A percentile compares a stretch with the other conserved stretches of the same genome.
phyloP scores from a whole-genome alignment of 306 rosid species.

The Canavalia gladiata region DNA sequence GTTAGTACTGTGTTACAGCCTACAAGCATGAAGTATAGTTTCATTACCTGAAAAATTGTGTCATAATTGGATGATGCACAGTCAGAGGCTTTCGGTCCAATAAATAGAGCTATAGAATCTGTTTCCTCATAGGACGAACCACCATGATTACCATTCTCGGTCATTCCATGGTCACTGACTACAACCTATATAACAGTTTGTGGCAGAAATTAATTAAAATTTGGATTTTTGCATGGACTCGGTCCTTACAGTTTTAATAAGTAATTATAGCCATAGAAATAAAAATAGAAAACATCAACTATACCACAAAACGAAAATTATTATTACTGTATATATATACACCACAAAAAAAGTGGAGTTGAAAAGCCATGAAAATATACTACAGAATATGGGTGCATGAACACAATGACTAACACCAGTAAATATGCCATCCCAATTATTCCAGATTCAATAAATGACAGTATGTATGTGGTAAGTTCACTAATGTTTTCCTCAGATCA shows the following conservation, averaged over 20 bases:
- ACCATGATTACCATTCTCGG: conserved; percentile 91
- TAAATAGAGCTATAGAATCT: conserved; percentile 80
- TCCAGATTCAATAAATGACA: conserved; percentile 29
- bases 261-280: conserved; percentile 17
- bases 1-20: conserved; percentile 31
- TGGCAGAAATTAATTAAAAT: conserved; percentile 36
- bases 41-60: conserved; percentile 76
- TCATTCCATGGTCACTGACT: conserved; percentile 98
- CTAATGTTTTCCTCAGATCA: conserved; percentile 13
- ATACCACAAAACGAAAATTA: conserved; percentile 19
- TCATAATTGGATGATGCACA: conserved; percentile 48
- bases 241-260: conserved; percentile 26
- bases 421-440: conserved; percentile 4
- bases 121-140: conserved; percentile 94
- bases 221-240: conserved; percentile 12
- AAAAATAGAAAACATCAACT: conserved; percentile 16
- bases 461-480: conserved; percentile 9
- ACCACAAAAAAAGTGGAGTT: conserved; percentile 23
- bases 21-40: conserved; percentile 40
- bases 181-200: conserved; percentile 63
- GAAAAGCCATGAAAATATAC: conserved; percentile 22
- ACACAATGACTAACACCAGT: conserved; percentile 23
- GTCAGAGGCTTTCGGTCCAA: conserved; percentile 66
- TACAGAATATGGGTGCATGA: conserved; percentile 12
- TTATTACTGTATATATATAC: background rate